These are phyloP conservation scores for Ganoderma lingzhi DNA, from an alignment of 1,284 basidiomycete genomes.

Conservation along the genomic window DNA sequence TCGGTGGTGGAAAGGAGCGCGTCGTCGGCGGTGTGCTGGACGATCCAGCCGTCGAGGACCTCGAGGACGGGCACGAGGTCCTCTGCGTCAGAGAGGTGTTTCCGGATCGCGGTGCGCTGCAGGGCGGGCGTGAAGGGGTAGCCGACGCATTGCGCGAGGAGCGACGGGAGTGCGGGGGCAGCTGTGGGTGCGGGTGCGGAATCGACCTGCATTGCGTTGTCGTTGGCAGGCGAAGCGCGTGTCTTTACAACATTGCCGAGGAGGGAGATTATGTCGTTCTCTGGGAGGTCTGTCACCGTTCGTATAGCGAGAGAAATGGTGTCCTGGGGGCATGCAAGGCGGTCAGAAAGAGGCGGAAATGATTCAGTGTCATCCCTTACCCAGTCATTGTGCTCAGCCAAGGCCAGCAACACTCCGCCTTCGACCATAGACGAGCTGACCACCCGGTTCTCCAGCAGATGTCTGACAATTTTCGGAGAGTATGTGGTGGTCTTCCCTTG, in stretches of 20 bases:
- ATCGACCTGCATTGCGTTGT: slow-evolving; percentile 68
- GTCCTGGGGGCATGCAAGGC: slow-evolving; percentile 47
- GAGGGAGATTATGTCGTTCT: slow-evolving; percentile 63
- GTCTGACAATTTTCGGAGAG: slow-evolving; percentile 60
- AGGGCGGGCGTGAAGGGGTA: slow-evolving; percentile 61
- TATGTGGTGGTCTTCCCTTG: slow-evolving; percentile 40
- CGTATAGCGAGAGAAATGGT: slow-evolving; percentile 61
- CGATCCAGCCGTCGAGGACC: slow-evolving; percentile 64
- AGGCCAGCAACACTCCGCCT: slow-evolving; percentile 58
- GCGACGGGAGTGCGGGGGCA: slow-evolving; percentile 53
- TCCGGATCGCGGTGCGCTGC: slow-evolving; percentile 64
- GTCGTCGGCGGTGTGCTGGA: slow-evolving; percentile 43
- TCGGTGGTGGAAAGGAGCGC: slow-evolving; percentile 26
- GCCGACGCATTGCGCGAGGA: slow-evolving; percentile 58
- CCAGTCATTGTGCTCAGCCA: slow-evolving; percentile 69
- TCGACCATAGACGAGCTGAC: slow-evolving; percentile 69
- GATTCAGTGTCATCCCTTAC: slow-evolving; percentile 46
- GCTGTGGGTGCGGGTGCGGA: slow-evolving; percentile 31
- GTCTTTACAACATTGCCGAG: slow-evolving; percentile 53
- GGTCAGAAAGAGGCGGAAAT: background rate
- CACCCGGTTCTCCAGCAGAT: slow-evolving; percentile 59
- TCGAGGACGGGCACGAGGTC: slow-evolving; percentile 59
- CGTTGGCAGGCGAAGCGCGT: slow-evolving; percentile 38
- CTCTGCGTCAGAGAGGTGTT: slow-evolving; percentile 59
- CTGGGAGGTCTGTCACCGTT: slow-evolving; percentile 66